These are phyloP conservation scores for Coemansia sp. DNA, from an alignment of 192 early-diverging fungal genomes.

Conservation along the genomic window DNA sequence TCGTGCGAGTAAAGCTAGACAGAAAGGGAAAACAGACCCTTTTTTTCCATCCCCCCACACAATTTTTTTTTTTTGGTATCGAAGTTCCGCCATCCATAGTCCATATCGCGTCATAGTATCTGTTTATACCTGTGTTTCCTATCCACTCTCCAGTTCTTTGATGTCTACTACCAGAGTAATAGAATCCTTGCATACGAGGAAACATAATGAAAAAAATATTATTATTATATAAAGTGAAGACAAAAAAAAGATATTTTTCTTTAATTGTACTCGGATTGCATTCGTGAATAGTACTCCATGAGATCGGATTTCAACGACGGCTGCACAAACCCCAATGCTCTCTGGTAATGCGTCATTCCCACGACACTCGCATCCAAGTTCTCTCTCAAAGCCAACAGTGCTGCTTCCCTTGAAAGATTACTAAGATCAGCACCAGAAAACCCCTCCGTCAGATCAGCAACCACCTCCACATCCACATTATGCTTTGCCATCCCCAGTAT, in stretches of 20 bases:
- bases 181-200: not conserved
- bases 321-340: slow-evolving; percentile 60
- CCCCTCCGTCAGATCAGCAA: slow-evolving; percentile 77
- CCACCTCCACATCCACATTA: slow-evolving; percentile 60
- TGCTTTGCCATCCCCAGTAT: slow-evolving; percentile 66
- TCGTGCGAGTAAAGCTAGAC: no score
- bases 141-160: not conserved
- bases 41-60: no score
- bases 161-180: not conserved
- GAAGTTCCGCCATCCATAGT: not conserved
- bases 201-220: not conserved
- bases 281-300: slow-evolving; percentile 61
- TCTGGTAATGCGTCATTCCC: slow-evolving; percentile 51
- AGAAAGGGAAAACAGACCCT: no score
- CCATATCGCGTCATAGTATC: not conserved
- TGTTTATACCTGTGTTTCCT: not conserved
- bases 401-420: slow-evolving; percentile 83
- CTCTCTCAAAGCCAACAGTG: slow-evolving; percentile 53
- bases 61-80: not conserved
- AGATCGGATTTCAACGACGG: slow-evolving; percentile 68
- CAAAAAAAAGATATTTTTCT: not conserved
- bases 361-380: slow-evolving; percentile 10
- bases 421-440: slow-evolving; percentile 95
- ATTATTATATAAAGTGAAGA: not conserved
- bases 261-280: slow-evolving; percentile 25